These are phyloP conservation scores for Exophiala dermatitidis DNA, from an alignment of 2,329 filamentous ascomycete species.

Conservation along the genomic window DNA sequence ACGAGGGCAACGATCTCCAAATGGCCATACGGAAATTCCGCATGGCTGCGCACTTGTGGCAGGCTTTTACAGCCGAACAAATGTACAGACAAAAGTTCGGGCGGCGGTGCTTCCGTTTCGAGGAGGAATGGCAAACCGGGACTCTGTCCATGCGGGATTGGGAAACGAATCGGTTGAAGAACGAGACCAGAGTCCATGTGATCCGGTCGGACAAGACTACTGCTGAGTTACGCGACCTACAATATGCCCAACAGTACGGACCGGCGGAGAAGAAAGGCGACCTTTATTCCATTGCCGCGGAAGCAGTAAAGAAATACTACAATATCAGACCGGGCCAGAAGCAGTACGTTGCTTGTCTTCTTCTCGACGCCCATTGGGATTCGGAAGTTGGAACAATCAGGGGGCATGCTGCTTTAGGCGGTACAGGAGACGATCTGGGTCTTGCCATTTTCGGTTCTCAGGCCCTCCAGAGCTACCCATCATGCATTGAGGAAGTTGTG, in stretches of 20 bases:
- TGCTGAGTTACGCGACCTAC: constrained; percentile 69
- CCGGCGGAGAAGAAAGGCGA: constrained; percentile 63
- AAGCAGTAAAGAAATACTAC: constrained; percentile 74
- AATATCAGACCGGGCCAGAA: constrained; percentile 67
- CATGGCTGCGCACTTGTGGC: constrained; percentile 94
- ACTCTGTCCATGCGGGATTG: constrained; percentile 70
- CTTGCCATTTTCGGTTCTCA: constrained; percentile 90
- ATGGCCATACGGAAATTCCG: constrained; percentile 81
- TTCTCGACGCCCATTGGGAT: constrained; percentile 88
- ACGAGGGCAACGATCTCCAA: constrained; percentile 74
- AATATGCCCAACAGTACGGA: constrained; percentile 69
- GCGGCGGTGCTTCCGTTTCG: constrained; percentile 77
- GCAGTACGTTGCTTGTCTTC: constrained; percentile 77
- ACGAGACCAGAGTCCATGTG: constrained; percentile 83
- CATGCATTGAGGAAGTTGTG: constrained; percentile 80
- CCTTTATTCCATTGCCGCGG: constrained; percentile 67
- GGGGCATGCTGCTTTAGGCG: constrained; percentile 77
- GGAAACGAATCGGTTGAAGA: constrained; percentile 66
- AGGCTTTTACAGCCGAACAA: constrained; percentile 92
- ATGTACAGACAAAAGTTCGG: constrained; percentile 88
- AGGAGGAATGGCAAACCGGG: constrained; percentile 89
- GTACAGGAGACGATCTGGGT: constrained; percentile 60
- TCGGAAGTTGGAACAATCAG: constrained; percentile 59
- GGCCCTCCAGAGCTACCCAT: constrained; percentile 82
- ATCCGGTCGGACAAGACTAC: constrained; percentile 78